Conservation (phyloP, 1,139 yeast species). For the Candida tropicalis region DNA sequence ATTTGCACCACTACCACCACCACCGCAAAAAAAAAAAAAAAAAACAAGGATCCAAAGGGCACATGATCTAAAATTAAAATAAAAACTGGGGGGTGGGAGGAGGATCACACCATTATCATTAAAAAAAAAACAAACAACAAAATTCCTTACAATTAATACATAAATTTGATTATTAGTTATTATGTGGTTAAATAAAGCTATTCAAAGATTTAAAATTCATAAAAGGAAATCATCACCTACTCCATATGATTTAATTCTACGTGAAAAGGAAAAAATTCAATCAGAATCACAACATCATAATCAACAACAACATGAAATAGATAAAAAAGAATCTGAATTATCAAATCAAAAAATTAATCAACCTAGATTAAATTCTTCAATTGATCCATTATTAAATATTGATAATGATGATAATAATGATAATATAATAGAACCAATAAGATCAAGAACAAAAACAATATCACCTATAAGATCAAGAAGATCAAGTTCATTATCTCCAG, state of each 20-base stretch:
- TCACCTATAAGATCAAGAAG: background rate
- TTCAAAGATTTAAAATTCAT: background rate
- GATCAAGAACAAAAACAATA: background rate
- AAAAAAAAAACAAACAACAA: too few relatives aligned
- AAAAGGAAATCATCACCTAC: background rate
- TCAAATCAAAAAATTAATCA: background rate
- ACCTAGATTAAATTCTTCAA: background rate
- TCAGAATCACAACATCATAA: background rate
- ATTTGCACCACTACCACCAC: too few relatives aligned
- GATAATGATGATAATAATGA: too few relatives aligned
- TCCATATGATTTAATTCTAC: background rate
- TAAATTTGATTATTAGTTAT: too few relatives aligned
- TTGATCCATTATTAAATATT: background rate
- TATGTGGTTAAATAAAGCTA: background rate
- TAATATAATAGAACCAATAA: background rate
- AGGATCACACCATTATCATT: too few relatives aligned
- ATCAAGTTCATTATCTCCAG: background rate
- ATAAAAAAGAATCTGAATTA: too few relatives aligned
- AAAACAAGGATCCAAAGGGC: too few relatives aligned
- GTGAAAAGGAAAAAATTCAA: background rate
- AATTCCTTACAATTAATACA: too few relatives aligned
- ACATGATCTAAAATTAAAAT: too few relatives aligned
- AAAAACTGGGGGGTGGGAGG: too few relatives aligned
- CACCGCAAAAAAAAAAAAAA: too few relatives aligned
- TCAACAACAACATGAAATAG: background rate